phyloP scores from a whole-genome alignment of 768 basidiomycete genomes.

The Podaxis mareebaensis region DNA sequence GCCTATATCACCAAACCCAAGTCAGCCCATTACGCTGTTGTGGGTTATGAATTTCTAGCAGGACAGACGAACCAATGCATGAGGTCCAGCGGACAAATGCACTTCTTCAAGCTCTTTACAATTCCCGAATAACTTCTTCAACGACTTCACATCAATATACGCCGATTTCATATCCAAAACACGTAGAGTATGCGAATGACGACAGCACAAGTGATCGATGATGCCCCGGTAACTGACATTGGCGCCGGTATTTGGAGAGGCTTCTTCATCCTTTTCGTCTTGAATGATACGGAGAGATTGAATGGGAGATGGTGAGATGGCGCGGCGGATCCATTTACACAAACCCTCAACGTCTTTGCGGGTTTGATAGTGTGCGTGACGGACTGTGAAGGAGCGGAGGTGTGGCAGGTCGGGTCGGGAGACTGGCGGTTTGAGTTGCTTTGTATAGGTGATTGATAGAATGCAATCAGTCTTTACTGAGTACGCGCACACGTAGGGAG shows the following conservation, averaged over 20 bases:
- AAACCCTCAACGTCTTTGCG: constrained; percentile 30
- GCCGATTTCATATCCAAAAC: constrained; percentile 31
- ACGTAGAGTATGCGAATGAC: constrained; percentile 33
- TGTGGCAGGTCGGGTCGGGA: constrained; percentile 22
- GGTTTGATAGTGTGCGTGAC: constrained; percentile 21
- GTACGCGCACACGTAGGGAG: background rate
- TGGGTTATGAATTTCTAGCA: constrained; percentile 2
- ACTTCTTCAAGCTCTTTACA: constrained; percentile 40
- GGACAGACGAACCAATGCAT: constrained; percentile 31
- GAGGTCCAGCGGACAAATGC: constrained; percentile 28
- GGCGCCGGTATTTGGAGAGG: constrained; percentile 11
- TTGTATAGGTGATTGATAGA: background rate
- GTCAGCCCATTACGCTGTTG: background rate
- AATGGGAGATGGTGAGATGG: constrained; percentile 35
- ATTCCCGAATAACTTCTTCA: constrained; percentile 28
- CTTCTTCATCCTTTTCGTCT: constrained; percentile 19
- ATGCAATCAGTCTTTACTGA: background rate
- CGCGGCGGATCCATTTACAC: constrained; percentile 42
- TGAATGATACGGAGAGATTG: constrained; percentile 31
- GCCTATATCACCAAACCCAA: constrained; percentile 18
- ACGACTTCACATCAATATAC: constrained; percentile 30
- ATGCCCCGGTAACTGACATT: constrained; percentile 35
- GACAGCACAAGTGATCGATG: constrained; percentile 36
- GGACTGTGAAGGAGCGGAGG: constrained; percentile 28
- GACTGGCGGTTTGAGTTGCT: constrained; percentile 44